Percentiles rank a stretch among this genome's conserved stretches.
These are phyloP conservation scores for Aspergillus incahuasiensis DNA, from an alignment of 495 filamentous ascomycete species.

Conservation along the genomic window DNA sequence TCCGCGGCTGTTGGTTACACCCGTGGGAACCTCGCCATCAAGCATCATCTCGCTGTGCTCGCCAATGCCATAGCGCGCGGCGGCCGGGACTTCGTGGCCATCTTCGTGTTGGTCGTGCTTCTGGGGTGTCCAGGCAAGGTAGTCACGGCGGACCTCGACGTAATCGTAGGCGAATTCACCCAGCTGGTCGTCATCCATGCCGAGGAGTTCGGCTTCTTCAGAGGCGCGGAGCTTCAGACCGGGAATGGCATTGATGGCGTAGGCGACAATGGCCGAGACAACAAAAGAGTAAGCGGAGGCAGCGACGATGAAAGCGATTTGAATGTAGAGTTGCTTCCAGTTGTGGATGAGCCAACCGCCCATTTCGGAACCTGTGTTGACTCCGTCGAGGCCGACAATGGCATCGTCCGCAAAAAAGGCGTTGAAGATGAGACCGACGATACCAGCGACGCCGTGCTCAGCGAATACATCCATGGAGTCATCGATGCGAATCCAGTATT, in stretches of 20 bases:
- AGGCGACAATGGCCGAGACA: constrained; percentile 78
- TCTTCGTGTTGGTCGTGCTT: constrained; percentile 59
- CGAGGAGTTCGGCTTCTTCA: constrained; percentile 94
- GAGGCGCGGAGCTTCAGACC: constrained; percentile 88
- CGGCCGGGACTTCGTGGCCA: constrained; percentile 59
- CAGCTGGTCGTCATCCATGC: constrained; percentile 98
- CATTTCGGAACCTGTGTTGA: constrained; percentile 66
- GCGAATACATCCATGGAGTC: constrained; percentile 98
- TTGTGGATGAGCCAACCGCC: constrained; percentile 89
- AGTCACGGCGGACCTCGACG: constrained; percentile 95
- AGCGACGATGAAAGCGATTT: constrained; percentile 85
- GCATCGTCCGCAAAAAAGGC: constrained; percentile 81
- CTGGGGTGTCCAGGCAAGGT: constrained; percentile 93
- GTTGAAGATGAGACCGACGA: constrained; percentile 90
- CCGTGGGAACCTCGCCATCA: constrained; percentile 53
- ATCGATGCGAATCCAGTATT: constrained; percentile 92
- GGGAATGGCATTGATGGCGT: constrained; percentile 77
- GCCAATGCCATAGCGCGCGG: constrained; percentile 75
- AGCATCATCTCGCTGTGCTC: constrained; percentile 72
- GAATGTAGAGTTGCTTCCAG: constrained; percentile 85
- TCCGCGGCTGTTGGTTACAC: constrained; percentile 36
- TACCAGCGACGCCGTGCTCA: constrained; percentile 93
- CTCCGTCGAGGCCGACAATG: constrained; percentile 90
- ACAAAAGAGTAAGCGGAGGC: constrained; percentile 72
- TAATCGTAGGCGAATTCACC: constrained; percentile 99